A percentile compares a stretch with the other conserved stretches of the same genome.
Evolutionary conservation across 805 yeast genomes (phyloP).

Genomic region (Metschnikowia cubensis): DNA sequence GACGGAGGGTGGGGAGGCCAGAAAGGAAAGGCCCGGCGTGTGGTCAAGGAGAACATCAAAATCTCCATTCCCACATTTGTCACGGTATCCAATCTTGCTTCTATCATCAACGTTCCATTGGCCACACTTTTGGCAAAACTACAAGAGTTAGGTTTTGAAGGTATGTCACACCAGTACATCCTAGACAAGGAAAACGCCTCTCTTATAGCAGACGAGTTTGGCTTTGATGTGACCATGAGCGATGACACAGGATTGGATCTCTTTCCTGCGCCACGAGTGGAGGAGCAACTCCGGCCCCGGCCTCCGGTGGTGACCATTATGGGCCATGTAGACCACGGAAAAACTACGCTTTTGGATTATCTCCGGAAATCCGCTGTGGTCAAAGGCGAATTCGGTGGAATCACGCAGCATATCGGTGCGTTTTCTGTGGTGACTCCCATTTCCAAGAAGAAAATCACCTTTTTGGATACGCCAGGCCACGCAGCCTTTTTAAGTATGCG

Average conservation of each 20-base stretch:
- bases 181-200: slow-evolving; percentile 83
- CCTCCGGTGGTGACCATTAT: slow-evolving; percentile 96
- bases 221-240: slow-evolving; percentile 57
- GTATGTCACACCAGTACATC: slow-evolving; percentile 68
- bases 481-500: slow-evolving; percentile 96
- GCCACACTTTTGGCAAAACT: slow-evolving; percentile 56
- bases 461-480: slow-evolving; percentile 97
- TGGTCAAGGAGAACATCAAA: slow-evolving; percentile 20
- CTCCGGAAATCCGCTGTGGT: slow-evolving; percentile 83
- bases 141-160: slow-evolving; percentile 68
- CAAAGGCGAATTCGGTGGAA: slow-evolving; percentile 87
- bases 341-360: slow-evolving; percentile 87
- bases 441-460: slow-evolving; percentile 74
- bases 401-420: slow-evolving; percentile 97
- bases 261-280: slow-evolving; percentile 47
- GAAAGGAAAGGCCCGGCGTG: not conserved
- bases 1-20: not conserved
- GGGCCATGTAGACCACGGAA: slow-evolving; percentile 99
- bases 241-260: slow-evolving; percentile 62
- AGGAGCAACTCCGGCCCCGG: slow-evolving; percentile 52
- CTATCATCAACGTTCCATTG: slow-evolving; percentile 62
- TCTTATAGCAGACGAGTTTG: slow-evolving; percentile 84
- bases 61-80: slow-evolving; percentile 69
- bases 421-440: slow-evolving; percentile 79
- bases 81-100: slow-evolving; percentile 75